These are phyloP conservation scores for Rhynchospora tenuis DNA, from an alignment of 176 grass and related monocot species.

Conservation along the genomic window DNA sequence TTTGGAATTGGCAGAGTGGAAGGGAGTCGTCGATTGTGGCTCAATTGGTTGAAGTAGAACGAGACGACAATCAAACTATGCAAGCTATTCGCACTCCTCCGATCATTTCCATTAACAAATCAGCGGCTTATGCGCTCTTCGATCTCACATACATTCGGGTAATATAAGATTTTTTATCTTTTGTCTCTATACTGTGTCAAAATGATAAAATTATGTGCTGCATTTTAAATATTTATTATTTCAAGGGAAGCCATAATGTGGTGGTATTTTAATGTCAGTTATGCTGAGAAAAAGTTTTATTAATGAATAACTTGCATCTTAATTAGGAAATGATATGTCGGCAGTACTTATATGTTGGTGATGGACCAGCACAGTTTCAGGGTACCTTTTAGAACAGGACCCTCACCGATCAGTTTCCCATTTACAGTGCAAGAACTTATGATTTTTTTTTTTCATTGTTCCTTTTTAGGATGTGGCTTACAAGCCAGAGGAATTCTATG, in stretches of 20 bases:
- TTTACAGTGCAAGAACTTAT: background rate
- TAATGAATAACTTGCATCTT: background rate
- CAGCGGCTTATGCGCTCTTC: conserved; percentile 46
- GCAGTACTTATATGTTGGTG: background rate
- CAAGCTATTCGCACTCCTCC: conserved; percentile 40
- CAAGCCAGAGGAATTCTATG: conserved; percentile 60
- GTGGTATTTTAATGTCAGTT: background rate
- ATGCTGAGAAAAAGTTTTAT: background rate
- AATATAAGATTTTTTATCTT: background rate
- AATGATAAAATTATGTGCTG: background rate
- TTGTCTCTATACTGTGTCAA: background rate
- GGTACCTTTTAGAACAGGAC: background rate
- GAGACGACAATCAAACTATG: conserved; percentile 34
- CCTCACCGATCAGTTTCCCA: background rate
- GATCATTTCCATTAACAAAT: conserved; percentile 65
- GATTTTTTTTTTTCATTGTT: conserved; percentile 20
- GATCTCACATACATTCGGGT: conserved; percentile 56
- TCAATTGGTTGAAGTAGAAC: conserved; percentile 51
- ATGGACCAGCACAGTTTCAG: background rate
- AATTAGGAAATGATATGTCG: background rate
- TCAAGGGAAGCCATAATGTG: background rate
- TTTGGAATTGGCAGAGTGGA: conserved; percentile 47
- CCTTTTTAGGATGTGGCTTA: conserved; percentile 68
- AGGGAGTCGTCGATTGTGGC: conserved; percentile 69
- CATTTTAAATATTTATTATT: background rate